Evolutionary conservation across 306 rosid species (phyloP), one percentile per base, ranked within the genome.

Genomic region (Dicorynia guianensis): DNA sequence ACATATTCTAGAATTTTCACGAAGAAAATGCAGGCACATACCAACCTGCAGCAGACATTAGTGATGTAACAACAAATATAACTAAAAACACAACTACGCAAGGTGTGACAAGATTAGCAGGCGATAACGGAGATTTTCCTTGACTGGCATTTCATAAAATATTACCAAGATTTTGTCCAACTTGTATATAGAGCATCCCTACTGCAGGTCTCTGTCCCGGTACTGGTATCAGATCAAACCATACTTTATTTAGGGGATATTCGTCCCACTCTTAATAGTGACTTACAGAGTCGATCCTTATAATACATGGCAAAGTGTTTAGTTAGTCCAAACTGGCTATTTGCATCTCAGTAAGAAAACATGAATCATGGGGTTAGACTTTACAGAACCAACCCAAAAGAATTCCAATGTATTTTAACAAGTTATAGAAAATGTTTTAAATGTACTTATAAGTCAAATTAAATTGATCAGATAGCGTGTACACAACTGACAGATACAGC

Each of bases 401-500:
- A 47, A 50, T 14, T 78, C 69, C 48, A 13, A 25, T 65, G 11
- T 12, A 43, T 11, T 8, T 3, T 12, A 63, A 25, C 30, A 25
- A 25, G 30, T 25, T 25, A 25, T 1, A 25, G 30, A 25, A 25
- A 25, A 25, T 25, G 30, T 25, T 19, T 17, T 25, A 34, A 8
- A 42, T 75, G 52, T 43, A 63, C 53, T 57, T 54, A 40, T 10
- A 58, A 64, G 63, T 68, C 64, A 40, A 76, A 72, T 50, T 14
- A 38, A 44, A 70, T 50, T 40, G 63, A 69, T 58, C 78, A 75
- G 56, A 58, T 59, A 58, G 72, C 11, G 12, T 11, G 56, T 36
- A 48, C 13, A 60, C 65, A 67, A 75, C 47, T 49, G 43, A 54
- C 38, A 60, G 50, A 80, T 76, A 75, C 81, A 75, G 66, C 71